These are phyloP conservation scores for Xerocomellus chrysenteron DNA, from an alignment of 768 basidiomycete genomes.

Conservation along the genomic window DNA sequence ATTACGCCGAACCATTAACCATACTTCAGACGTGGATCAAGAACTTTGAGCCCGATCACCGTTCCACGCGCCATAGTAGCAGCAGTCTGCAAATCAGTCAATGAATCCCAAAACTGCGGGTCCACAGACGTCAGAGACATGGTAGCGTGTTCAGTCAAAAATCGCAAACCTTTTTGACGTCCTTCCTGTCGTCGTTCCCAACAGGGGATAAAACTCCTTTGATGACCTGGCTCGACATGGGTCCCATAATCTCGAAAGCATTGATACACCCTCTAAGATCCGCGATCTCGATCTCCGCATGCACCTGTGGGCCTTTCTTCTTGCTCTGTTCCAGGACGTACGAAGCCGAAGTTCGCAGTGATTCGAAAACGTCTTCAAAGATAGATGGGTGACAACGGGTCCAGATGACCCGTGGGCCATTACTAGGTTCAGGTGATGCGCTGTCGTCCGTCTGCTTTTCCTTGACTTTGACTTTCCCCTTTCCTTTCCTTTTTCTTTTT, in stretches of 20 bases:
- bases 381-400: constrained; percentile 76
- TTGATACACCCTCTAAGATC: constrained; percentile 73
- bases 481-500: constrained; percentile 3
- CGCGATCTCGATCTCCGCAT: constrained; percentile 55
- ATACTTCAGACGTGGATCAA: constrained; percentile 86
- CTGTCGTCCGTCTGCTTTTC: constrained; percentile 31
- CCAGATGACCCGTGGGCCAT: constrained; percentile 58
- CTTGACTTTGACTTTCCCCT: constrained; percentile 30
- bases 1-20: constrained; percentile 17
- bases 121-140: constrained; percentile 1
- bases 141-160: neutral
- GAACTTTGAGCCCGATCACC: constrained; percentile 73
- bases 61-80: constrained; percentile 71
- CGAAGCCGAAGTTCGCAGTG: constrained; percentile 53
- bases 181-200: constrained; percentile 46
- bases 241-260: constrained; percentile 89
- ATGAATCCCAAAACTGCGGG: constrained; percentile 50
- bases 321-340: constrained; percentile 41
- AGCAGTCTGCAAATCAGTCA: constrained; percentile 61
- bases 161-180: constrained; percentile 55
- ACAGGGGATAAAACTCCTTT: constrained; percentile 59
- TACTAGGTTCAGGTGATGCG: constrained; percentile 1
- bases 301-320: constrained; percentile 18
- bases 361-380: constrained; percentile 53
- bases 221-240: constrained; percentile 73